A percentile compares a stretch with the other conserved stretches of the same genome.
Evolutionary conservation across 225 moss, liverwort and hornwort species (phyloP).

Genomic region (Rhytidiadelphus loreus): DNA sequence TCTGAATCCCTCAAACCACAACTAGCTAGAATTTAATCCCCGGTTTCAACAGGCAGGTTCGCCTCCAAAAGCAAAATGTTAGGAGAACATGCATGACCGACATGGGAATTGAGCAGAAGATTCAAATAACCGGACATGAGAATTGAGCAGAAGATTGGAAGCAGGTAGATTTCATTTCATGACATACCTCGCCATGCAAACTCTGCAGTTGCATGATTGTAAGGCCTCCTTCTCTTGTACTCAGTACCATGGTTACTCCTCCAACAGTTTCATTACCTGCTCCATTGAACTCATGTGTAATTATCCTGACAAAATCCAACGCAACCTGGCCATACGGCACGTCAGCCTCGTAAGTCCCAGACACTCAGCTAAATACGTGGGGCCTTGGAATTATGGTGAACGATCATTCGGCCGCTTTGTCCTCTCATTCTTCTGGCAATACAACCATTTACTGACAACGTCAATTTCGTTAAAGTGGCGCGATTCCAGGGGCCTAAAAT

Average conservation of each 20-base stretch:
- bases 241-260: not conserved
- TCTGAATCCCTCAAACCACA: not conserved
- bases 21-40: not conserved
- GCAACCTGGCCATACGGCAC: not conserved
- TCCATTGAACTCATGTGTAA: not conserved
- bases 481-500: not conserved
- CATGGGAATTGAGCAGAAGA: not conserved
- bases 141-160: not conserved
- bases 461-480: not conserved
- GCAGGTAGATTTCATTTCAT: not conserved
- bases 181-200: not conserved
- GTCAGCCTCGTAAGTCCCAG: not conserved
- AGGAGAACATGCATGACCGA: not conserved
- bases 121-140: not conserved
- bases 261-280: not conserved
- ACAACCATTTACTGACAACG: not conserved
- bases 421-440: not conserved
- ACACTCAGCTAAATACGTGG: not conserved
- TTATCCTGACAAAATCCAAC: conserved; percentile 5
- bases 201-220: not conserved
- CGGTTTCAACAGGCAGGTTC: not conserved
- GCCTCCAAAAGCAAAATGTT: not conserved
- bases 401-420: not conserved
- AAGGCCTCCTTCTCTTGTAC: not conserved
- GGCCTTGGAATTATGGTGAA: not conserved